phyloP scores from a whole-genome alignment of 805 yeast genomes.

The Cyberlindnera mississippiensis region DNA sequence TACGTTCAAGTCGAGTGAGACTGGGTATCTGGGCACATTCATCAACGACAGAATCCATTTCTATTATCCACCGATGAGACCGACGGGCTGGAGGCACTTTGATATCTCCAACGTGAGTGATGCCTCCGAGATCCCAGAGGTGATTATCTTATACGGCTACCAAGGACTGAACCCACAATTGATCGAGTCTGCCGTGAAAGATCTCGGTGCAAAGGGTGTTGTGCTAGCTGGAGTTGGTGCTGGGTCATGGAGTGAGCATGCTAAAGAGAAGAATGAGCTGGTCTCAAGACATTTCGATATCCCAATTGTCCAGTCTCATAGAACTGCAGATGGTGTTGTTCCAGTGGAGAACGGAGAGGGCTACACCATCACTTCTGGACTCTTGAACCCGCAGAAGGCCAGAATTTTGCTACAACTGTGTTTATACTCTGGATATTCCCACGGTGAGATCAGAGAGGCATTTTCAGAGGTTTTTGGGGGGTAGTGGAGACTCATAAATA shows the following conservation, averaged over 20 bases:
- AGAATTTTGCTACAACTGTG: conserved; percentile 56
- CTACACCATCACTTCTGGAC: conserved; percentile 51
- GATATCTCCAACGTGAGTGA: conserved; percentile 28
- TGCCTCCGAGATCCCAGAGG: conserved; percentile 31
- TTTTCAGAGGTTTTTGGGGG: too few relatives aligned
- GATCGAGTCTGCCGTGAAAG: conserved; percentile 39
- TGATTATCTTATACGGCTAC: conserved; percentile 52
- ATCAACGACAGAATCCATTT: conserved; percentile 60
- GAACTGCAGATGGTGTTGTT: conserved; percentile 65
- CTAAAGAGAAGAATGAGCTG: conserved; percentile 40
- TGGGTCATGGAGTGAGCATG: conserved; percentile 45
- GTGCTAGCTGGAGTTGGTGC: conserved; percentile 69
- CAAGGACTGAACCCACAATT: conserved; percentile 50
- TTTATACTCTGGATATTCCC: conserved; percentile 32
- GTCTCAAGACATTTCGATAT: conserved; percentile 34
- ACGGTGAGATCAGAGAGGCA: conserved; percentile 30
- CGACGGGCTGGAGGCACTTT: conserved; percentile 29
- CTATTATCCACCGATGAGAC: conserved; percentile 56
- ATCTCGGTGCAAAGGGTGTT: conserved; percentile 45
- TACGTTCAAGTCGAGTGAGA: conserved; percentile 59
- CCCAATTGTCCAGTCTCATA: conserved; percentile 56
- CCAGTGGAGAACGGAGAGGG: conserved; percentile 44
- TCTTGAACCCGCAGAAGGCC: conserved; percentile 59
- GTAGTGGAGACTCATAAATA: too few relatives aligned
- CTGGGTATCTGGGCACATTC: conserved; percentile 64